phyloP scores from a whole-genome alignment of 2,329 filamentous ascomycete genomes.

The Ceratocystis destructans region DNA sequence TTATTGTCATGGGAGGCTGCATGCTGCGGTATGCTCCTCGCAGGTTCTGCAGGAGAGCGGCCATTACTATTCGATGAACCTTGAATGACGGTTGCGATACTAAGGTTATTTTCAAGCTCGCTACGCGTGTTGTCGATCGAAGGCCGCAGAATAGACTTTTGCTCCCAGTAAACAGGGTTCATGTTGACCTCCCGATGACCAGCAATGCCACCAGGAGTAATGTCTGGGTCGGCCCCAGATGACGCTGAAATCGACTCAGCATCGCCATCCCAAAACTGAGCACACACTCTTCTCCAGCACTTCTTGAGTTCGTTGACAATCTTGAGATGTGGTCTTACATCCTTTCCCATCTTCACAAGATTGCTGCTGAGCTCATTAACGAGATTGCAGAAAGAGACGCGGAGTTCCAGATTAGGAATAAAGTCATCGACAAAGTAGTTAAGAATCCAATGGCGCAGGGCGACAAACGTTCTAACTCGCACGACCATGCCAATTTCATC shows the following conservation, averaged over 20 bases:
- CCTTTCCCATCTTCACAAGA: conserved; percentile 49
- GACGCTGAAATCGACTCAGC: conserved; percentile 40
- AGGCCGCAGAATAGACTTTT: neutral
- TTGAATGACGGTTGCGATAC: conserved; percentile 4
- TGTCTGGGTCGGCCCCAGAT: conserved; percentile 47
- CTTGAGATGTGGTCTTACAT: conserved; percentile 52
- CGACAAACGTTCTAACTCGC: conserved; percentile 90
- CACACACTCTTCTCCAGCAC: conserved; percentile 87
- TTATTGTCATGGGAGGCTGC: neutral
- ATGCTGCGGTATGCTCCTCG: neutral
- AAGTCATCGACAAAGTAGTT: conserved; percentile 98
- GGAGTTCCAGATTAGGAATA: conserved; percentile 58
- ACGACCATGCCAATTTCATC: conserved; percentile 86
- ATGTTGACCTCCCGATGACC: conserved; percentile 42
- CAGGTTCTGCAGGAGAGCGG: neutral
- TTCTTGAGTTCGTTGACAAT: conserved; percentile 91
- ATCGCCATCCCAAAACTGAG: conserved; percentile 71
- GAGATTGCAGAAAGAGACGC: conserved; percentile 63
- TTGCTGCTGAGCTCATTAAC: conserved; percentile 56
- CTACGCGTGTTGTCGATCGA: conserved; percentile 13
- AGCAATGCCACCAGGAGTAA: conserved; percentile 61
- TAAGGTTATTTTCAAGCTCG: conserved; percentile 9
- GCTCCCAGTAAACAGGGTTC: conserved; percentile 1
- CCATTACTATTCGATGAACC: conserved; percentile 2
- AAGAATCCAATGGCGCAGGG: conserved; percentile 88